These are phyloP conservation scores for Leptographium lundbergii DNA, from an alignment of 2,329 filamentous ascomycete species.

Conservation along the genomic window DNA sequence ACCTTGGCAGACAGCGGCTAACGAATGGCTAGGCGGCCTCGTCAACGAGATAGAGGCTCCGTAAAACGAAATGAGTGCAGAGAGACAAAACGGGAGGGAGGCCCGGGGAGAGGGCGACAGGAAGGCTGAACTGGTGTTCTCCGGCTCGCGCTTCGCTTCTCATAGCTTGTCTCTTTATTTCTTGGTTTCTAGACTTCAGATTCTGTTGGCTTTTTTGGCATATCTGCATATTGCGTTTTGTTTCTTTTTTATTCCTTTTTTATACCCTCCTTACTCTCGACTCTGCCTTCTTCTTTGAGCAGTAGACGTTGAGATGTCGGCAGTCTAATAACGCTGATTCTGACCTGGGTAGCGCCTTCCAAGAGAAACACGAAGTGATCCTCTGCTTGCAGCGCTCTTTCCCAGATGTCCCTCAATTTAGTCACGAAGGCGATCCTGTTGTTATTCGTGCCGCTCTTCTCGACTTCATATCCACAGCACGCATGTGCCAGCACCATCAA, in stretches of 20 bases:
- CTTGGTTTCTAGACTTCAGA: not conserved
- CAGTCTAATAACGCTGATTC: not conserved
- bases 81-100: not conserved
- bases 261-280: not conserved
- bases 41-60: not conserved
- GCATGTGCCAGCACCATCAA: conserved; percentile 15
- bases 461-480: conserved; percentile 11
- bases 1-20: not conserved
- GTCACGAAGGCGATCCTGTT: conserved; percentile 22
- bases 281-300: not conserved
- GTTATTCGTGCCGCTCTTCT: conserved; percentile 5
- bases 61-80: not conserved
- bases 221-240: no score
- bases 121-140: not conserved
- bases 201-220: no score
- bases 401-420: conserved; percentile 30
- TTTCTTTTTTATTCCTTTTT: no score
- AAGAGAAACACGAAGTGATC: not conserved
- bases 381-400: not conserved
- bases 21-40: not conserved
- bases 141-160: not conserved
- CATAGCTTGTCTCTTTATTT: not conserved
- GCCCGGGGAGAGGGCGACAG: not conserved
- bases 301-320: not conserved
- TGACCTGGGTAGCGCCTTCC: not conserved